Evolutionary conservation across 495 filamentous ascomycete species (phyloP).

Genomic region (Lepidopterella palustris): DNA sequence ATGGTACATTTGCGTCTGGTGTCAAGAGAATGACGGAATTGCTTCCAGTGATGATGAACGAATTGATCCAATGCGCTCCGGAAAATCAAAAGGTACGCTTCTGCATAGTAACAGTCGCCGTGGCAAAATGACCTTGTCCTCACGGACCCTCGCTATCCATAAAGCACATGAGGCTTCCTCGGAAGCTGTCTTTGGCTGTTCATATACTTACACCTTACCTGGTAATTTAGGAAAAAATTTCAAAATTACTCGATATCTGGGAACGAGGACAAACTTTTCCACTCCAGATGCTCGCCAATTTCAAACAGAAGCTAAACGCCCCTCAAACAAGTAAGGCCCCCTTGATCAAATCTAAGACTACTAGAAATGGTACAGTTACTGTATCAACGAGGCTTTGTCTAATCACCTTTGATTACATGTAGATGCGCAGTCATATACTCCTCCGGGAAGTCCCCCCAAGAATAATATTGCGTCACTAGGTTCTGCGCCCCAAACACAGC

Average conservation of each 20-base stretch:
- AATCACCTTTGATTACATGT: neutral
- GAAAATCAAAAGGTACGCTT: conserved; percentile 97
- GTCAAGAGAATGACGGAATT: conserved; percentile 95
- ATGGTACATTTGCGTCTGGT: conserved; percentile 90
- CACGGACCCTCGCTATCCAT: too few relatives aligned
- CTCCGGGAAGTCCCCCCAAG: conserved; percentile 21
- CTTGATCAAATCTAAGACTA: neutral
- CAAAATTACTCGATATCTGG: conserved; percentile 96
- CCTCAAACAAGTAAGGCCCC: conserved; percentile 34
- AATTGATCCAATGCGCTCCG: conserved; percentile 82
- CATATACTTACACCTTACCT: neutral
- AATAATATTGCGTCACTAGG: conserved; percentile 10
- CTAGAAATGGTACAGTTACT: neutral
- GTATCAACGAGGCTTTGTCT: neutral
- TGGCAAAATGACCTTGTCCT: too few relatives aligned
- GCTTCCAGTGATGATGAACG: conserved; percentile 88
- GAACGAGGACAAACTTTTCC: conserved; percentile 93
- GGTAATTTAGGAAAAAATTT: conserved; percentile 68
- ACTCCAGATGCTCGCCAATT: conserved; percentile 66
- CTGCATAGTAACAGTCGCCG: conserved; percentile 9
- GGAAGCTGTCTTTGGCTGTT: too few relatives aligned
- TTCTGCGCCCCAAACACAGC: neutral
- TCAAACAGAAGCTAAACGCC: conserved; percentile 75
- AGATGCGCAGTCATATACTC: conserved; percentile 13
- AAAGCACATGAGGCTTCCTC: too few relatives aligned